These are phyloP conservation scores for Trichothecium roseum DNA, from an alignment of 2,329 filamentous ascomycete genomes.

Conservation along the genomic window DNA sequence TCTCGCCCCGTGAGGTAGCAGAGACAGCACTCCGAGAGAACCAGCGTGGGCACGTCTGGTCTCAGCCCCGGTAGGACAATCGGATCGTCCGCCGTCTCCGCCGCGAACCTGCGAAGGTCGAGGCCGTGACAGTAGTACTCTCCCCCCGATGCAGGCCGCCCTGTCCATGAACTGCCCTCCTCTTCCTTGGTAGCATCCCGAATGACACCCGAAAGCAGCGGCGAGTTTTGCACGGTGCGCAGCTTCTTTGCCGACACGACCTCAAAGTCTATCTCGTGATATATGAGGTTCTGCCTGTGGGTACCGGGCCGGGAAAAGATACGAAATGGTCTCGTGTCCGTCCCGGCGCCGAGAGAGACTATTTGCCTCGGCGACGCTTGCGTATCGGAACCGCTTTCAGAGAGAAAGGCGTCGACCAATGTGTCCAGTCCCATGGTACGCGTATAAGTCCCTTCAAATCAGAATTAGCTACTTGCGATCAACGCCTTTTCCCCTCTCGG, in stretches of 20 bases:
- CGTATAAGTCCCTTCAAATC: slow-evolving; percentile 72
- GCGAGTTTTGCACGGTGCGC: slow-evolving; percentile 35
- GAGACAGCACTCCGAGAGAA: slow-evolving; percentile 92
- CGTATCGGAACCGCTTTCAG: slow-evolving; percentile 14
- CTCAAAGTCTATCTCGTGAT: slow-evolving; percentile 90
- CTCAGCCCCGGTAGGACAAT: slow-evolving; percentile 29
- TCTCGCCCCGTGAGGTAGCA: slow-evolving; percentile 67
- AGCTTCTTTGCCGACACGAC: slow-evolving; percentile 61
- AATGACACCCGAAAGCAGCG: slow-evolving; percentile 28
- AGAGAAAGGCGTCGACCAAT: slow-evolving; percentile 64
- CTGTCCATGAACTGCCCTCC: slow-evolving; percentile 28
- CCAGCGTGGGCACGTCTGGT: slow-evolving; percentile 60
- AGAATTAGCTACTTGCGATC: neutral
- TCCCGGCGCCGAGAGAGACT: slow-evolving; percentile 85
- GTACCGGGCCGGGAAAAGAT: slow-evolving; percentile 40
- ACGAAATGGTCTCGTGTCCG: slow-evolving; percentile 80
- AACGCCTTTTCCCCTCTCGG: neutral
- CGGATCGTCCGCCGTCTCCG: neutral
- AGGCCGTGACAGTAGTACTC: slow-evolving; percentile 51
- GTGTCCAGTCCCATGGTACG: slow-evolving; percentile 74
- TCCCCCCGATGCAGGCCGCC: slow-evolving; percentile 25
- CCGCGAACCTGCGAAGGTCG: slow-evolving; percentile 54
- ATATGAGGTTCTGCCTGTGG: slow-evolving; percentile 41
- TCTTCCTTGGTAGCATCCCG: slow-evolving; percentile 18
- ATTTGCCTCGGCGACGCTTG: slow-evolving; percentile 52